Evolutionary conservation across 2,329 filamentous ascomycete genomes (phyloP), one percentile per base, ranked within the genome.

Genomic region (Trichothecium sympodiale): DNA sequence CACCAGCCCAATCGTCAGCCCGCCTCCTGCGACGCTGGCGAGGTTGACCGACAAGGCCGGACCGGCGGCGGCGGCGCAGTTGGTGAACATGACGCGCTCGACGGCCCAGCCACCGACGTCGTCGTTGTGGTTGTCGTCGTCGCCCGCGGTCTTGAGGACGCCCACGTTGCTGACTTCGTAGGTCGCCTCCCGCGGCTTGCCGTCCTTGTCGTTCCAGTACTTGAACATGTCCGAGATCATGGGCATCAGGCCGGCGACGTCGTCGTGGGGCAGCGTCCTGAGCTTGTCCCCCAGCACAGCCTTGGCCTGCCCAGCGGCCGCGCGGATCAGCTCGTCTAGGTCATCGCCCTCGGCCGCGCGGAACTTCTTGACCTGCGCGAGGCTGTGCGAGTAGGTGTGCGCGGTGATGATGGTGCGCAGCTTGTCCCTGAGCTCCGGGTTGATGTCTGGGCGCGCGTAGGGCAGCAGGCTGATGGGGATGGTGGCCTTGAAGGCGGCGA

Each of bases 111-210:
- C 38, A 1, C 38, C 40, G 2, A 26, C 40, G 1, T 31, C 16
- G 32, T 36, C 23, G 12, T 43, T 4, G 26, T 41, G 36, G 20
- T 16, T 16, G 15, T 3, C 17, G 2, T 31, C 16, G 31, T 36
- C 23, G 6, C 6, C 20, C 8, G 43, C 6, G 29, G 41, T 37
- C 5, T 52, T 46, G n/a, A 67, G 46, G 12, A 55, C 54, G 1
- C 72, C 71, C 5, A 74, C 40, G 44, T 75, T 77, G 40, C 65
- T 73, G 4, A 75, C 45, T 41, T 67, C 64, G 62, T 69, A 75
- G 1, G 66, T 64, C 3, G 45, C 44, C 3, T 55, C 48, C 8
- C 69, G 59, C 10, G 52, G 44, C 36, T 55, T 49, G 1, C 68
- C 68, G 13, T 71, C 46, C 43, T 62, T 64, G 1, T 49, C 46